Base-by-base conservation (phyloP, 805 yeast species). In the Sugiyamaella qingdaonensis region DNA sequence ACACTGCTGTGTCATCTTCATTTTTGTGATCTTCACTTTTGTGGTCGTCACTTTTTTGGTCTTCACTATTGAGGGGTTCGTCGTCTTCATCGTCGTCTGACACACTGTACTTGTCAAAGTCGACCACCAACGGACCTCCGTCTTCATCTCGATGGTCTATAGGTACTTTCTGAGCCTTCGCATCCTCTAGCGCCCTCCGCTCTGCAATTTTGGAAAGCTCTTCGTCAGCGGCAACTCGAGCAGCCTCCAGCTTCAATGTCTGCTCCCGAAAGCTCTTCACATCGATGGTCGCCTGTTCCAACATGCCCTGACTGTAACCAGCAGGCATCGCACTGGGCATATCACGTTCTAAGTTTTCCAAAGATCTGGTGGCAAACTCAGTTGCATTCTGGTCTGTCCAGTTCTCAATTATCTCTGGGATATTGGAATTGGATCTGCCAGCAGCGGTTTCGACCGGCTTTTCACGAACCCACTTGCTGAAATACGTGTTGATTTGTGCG, bases 221-320 rank as follows among this genome's bases (percentile, higher is more conserved):
- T 16, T 39, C 43, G 19, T 39, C 43, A 19, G 43, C 43, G 13
- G 43, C 24, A 16, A 19, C 21, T 21, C 43, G 43, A 13, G 43
- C 43, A 16, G 19, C 43, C 46, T 61, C 64, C 21, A 53, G 37
- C 16, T 31, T 35, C 33, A 56, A 27, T 4, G 65, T 53, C 24
- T 55, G 55, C 36, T 54, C 49, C 47, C 66, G 34, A 42, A 63
- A 63, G 35, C 51, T 48, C 21, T 43, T 47, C 33, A 63, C 59
- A 11, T 59, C 66, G 14, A 48, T 50, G 14, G 54, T 53, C 29
- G 43, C 43, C 43, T 39, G 43, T 5, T 39, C 43, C 16, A 39
- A 21, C 43, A 39, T 39, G 21, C 24, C 43, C 19, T 19, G 19
- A 19, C 24, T 39, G 19, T 39, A 39, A 3, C 43, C 43, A 39